Conservation (phyloP, 169 alveolate species). For the Cryptosporidium meleagridis region DNA sequence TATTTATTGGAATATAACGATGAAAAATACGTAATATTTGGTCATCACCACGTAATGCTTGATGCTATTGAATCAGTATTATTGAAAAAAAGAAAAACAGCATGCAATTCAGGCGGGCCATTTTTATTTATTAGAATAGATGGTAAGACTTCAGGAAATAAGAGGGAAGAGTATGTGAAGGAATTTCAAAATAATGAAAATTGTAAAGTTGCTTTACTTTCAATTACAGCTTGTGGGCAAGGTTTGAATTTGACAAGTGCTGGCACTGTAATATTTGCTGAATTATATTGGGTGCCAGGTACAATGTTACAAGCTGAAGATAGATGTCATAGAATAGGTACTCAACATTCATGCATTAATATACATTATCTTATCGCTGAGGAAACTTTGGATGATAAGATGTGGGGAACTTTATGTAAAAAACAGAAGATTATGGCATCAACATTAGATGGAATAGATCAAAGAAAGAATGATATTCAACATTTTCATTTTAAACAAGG, state of each 20-base stretch:
- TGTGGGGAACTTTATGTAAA: constrained; percentile 79
- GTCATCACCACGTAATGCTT: constrained; percentile 93
- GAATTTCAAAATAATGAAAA: constrained; percentile 88
- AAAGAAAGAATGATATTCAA: constrained; percentile 47
- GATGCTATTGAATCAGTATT: constrained; percentile 90
- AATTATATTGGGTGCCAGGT: constrained; percentile 98
- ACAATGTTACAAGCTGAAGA: constrained; percentile 97
- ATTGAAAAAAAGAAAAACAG: constrained; percentile 76
- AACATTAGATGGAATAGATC: constrained; percentile 68
- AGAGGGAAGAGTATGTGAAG: constrained; percentile 90
- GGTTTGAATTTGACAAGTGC: constrained; percentile 96
- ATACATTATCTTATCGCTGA: constrained; percentile 89
- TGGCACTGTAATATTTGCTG: constrained; percentile 96
- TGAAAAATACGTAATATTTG: constrained; percentile 92
- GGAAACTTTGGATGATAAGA: constrained; percentile 83
- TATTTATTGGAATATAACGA: constrained; percentile 89
- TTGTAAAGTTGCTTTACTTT: constrained; percentile 90
- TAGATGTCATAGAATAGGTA: constrained; percentile 97
- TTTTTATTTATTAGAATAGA: constrained; percentile 91
- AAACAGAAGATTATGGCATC: constrained; percentile 74
- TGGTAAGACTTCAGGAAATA: constrained; percentile 90
- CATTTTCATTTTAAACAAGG: constrained; percentile 28
- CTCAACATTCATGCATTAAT: constrained; percentile 82
- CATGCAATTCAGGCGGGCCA: constrained; percentile 21
- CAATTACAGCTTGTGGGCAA: constrained; percentile 95